A percentile compares a stretch with the other conserved stretches of the same genome.
phyloP scores from a whole-genome alignment of 257 asterid genomes.

The Scutellaria barbata region DNA sequence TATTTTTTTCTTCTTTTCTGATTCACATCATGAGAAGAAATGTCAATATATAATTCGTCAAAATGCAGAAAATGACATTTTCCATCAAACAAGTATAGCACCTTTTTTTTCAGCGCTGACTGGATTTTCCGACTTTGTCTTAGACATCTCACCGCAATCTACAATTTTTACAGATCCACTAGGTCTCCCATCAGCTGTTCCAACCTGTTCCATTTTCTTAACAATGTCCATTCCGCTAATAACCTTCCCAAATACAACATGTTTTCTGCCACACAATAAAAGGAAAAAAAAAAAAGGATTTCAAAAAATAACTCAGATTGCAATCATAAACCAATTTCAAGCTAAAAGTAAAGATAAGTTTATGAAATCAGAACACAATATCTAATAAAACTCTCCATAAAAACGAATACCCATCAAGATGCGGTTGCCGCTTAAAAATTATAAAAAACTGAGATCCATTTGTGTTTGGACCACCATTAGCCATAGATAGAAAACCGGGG shows the following conservation, averaged over 20 bases:
- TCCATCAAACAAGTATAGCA: conserved; percentile 35
- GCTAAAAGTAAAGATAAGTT: neutral
- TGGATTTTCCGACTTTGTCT: conserved; percentile 38
- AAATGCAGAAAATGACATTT: conserved; percentile 22
- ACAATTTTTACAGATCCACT: conserved; percentile 68
- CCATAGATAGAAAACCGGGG: conserved; percentile 97
- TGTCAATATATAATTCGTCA: conserved; percentile 30
- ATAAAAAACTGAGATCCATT: conserved; percentile 99
- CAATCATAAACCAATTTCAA: conserved; percentile 28
- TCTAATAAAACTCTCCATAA: conserved; percentile 27
- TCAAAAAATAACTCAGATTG: conserved; percentile 8
- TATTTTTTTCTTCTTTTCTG: conserved; percentile 66
- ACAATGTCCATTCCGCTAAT: conserved; percentile 84
- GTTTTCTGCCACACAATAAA: conserved; percentile 84
- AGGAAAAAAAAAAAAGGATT: conserved; percentile 20
- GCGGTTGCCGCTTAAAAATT: conserved; percentile 81
- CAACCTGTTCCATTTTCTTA: conserved; percentile 81
- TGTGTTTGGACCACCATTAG: conserved; percentile 92
- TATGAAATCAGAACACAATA: neutral
- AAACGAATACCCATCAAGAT: conserved; percentile 90
- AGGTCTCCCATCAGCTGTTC: conserved; percentile 71
- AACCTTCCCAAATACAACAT: conserved; percentile 97
- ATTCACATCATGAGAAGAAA: conserved; percentile 27
- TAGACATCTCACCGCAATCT: conserved; percentile 76
- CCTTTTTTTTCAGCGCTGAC: conserved; percentile 69